Conservation (phyloP, 768 basidiomycete species). For the Pulveroboletus ravenelii region DNA sequence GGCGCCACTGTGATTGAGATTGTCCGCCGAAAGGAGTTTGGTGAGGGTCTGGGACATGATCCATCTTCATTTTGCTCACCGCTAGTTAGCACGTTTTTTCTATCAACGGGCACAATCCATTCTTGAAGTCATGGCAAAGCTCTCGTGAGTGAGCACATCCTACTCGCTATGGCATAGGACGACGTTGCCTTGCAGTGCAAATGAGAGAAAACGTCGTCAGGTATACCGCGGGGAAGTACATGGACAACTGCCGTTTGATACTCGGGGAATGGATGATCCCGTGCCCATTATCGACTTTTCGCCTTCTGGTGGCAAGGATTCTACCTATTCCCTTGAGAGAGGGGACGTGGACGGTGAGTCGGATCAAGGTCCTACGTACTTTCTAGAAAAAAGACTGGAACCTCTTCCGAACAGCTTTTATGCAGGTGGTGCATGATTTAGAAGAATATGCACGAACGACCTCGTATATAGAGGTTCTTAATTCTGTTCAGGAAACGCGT, state of each 20-base stretch:
- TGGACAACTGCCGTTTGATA: conserved; percentile 84
- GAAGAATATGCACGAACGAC: conserved; percentile 50
- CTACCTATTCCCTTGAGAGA: conserved; percentile 61
- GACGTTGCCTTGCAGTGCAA: conserved; percentile 41
- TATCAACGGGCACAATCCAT: conserved; percentile 76
- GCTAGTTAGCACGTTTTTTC: conserved; percentile 63
- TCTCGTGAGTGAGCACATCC: conserved; percentile 56
- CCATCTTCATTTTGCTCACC: conserved; percentile 3
- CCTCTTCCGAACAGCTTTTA: conserved; percentile 41
- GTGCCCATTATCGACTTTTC: conserved; percentile 79
- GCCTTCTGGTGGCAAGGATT: conserved; percentile 59
- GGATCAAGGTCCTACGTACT: conserved; percentile 35
- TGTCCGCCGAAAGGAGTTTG: conserved; percentile 85
- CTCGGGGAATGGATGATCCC: conserved; percentile 73
- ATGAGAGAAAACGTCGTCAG: conserved; percentile 77
- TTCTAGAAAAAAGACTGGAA: background rate
- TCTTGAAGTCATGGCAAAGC: conserved; percentile 80
- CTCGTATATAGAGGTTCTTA: conserved; percentile 43
- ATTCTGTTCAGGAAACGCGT: conserved; percentile 60
- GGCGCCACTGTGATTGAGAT: conserved; percentile 88
- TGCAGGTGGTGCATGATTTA: conserved; percentile 61
- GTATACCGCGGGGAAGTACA: conserved; percentile 82
- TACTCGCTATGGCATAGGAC: conserved; percentile 1
- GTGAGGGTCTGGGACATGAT: conserved; percentile 38
- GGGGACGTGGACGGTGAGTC: conserved; percentile 66